Evolutionary conservation across 1,284 basidiomycete species (phyloP).

Genomic region (Moesziomyces globuligerus): DNA sequence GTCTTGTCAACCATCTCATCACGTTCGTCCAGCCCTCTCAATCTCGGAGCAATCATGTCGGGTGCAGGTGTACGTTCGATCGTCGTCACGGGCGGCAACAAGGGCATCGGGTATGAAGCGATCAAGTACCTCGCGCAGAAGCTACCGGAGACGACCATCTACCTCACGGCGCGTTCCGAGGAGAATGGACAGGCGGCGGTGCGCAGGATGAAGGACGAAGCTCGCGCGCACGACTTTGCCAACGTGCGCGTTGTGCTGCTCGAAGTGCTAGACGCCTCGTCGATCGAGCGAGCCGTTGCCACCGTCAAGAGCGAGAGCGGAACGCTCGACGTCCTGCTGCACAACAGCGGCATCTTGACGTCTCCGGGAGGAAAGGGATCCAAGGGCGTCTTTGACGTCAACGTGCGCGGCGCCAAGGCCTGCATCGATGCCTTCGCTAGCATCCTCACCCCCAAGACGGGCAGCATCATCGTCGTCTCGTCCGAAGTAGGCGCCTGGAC

Average conservation of each 20-base stretch:
- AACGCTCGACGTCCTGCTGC: constrained; percentile 15
- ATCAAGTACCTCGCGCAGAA: constrained; percentile 11
- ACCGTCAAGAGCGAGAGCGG: constrained; percentile 6
- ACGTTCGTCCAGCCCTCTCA: no score
- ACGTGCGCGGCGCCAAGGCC: constrained; percentile 7
- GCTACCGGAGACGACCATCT: constrained; percentile 8
- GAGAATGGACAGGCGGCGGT: constrained; percentile 15
- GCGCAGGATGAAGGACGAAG: constrained; percentile 13
- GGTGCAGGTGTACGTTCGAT: no score
- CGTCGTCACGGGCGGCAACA: constrained; percentile 22
- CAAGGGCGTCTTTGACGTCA: constrained; percentile 6
- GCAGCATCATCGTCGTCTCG: constrained; percentile 15
- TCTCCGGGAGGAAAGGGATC: background rate
- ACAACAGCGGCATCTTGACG: constrained; percentile 13
- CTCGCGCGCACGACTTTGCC: constrained; percentile 1
- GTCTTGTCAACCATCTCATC: no score
- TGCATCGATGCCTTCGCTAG: constrained; percentile 5
- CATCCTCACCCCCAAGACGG: constrained; percentile 3
- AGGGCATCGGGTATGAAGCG: constrained; percentile 22
- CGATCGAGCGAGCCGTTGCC: constrained; percentile 8
- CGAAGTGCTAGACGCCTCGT: constrained; percentile 8
- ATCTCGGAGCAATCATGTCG: no score
- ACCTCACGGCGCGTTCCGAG: constrained; percentile 16
- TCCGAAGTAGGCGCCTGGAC: constrained; percentile 19
- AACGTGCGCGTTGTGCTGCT: constrained; percentile 8